These are phyloP conservation scores for Diaporthe ampelina DNA, from an alignment of 2,329 filamentous ascomycete species.

Conservation along the genomic window DNA sequence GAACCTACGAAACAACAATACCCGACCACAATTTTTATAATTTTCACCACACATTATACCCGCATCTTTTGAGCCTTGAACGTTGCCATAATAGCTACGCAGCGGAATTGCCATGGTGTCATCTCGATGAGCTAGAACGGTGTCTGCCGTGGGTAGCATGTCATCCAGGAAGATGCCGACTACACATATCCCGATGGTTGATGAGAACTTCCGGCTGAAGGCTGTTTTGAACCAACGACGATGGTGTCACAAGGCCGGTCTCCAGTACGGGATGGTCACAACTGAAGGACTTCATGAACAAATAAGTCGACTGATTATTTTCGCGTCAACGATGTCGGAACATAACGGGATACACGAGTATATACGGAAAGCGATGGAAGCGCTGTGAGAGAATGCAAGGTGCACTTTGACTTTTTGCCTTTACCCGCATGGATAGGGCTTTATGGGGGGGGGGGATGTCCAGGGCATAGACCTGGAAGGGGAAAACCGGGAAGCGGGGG, in stretches of 20 bases:
- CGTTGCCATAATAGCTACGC: background rate
- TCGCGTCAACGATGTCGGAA: conserved; percentile 21
- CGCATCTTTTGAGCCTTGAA: background rate
- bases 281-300: background rate
- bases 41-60: background rate
- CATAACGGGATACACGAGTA: conserved; percentile 26
- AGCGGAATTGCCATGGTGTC: background rate
- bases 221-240: background rate
- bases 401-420: background rate
- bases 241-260: background rate
- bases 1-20: background rate
- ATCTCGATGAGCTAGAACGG: background rate
- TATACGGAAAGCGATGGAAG: conserved; percentile 2
- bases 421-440: background rate
- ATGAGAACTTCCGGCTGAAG: background rate
- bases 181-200: background rate
- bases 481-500: background rate
- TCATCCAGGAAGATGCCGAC: background rate
- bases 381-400: background rate
- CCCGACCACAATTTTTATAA: background rate
- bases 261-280: no score
- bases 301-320: conserved; percentile 17
- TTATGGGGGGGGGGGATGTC: background rate
- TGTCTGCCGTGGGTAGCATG: background rate
- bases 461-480: conserved; percentile 9